Evolutionary conservation across 495 filamentous ascomycete genomes (phyloP), one percentile per base, ranked within the genome.

Genomic region (Annulohypoxylon stygium): DNA sequence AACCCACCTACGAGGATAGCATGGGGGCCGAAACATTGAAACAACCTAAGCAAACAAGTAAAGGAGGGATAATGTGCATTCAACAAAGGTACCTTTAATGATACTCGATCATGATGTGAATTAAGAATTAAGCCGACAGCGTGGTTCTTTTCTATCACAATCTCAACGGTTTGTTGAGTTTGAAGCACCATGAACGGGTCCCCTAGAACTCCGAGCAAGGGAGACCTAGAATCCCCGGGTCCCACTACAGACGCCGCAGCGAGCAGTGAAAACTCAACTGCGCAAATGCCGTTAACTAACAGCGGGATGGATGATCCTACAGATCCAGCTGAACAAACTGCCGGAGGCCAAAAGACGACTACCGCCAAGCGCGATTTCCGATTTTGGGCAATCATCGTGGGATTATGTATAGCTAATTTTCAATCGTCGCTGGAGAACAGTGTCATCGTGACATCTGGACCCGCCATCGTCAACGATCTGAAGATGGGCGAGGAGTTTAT

Each of bases 381-480:
- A 10, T 78, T 80, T 58, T 80, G 75, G 75, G 55, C 59, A 12
- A 63, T 80, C 33, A 59, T 82, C 34, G 41, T 72, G 1, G 70
- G 68, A 11, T 62, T 82, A 2, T 23, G 37, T 23, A 34, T 80
- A 33, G 72, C 65, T 0, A 33, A 14, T 8, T 20, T 78, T 2
- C 54, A 77, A 7, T 78, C 81, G 3, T 74, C 82, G 0, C 73
- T 86, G 1, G 85, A 87, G 62, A 76, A 77, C 18, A 81, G 82
- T 8, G 83, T 86, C 43, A 75, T 84, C 23, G 76, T 78, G 0
- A 85, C 82, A 4, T 80, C 83, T 6, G 71, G 83, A 9, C 77
- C 77, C 7, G 71, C 58, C 8, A 80, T 83, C 47, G n/a, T 74
- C 0, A 39, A 70, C 3, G 74, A 76, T 14, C 63, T 83, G 3